Base-by-base conservation (phyloP, 768 basidiomycete genomes). In the Amanita fuliginea region DNA sequence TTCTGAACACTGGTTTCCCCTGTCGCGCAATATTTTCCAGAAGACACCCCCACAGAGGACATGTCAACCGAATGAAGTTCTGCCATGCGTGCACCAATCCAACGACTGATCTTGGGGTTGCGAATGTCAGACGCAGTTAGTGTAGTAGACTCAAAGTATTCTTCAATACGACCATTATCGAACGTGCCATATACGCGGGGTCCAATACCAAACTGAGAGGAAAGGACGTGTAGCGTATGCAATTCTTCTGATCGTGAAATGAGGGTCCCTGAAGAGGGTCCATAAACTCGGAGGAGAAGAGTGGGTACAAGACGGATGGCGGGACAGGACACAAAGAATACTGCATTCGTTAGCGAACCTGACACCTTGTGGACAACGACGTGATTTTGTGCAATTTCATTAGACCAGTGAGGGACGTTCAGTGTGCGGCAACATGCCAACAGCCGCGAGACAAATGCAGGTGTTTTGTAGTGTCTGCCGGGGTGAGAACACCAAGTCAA, bases 121-220 rank as follows among this genome's bases (percentile, higher is more conserved):
- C 90, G 77, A 54, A 99, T 72, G 60, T 96, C 90, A 36, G 74
- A 63, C 10, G 87, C 72, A 0, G 80, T 83, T 41, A 98, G 71
- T 2, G 92, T 84, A 30, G 80, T 74, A 13, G 91, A 91, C 53
- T 93, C 80, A 62, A 97, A 97, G 66, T 89, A 96, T 64, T 99
- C 86, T 67, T 98, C 96, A 40, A 98, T 70, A 19, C 96, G 83
- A 32, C 96, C 96, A 63, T 98, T 99, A 55, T 80, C 76, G 65
- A 98, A 98, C 1, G 94, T 97, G 40, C 96, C 96, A 61, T 88
- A 91, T 21, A 99, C 80, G 55, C 81, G 77, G 22, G 96, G 93
- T 10, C 93, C 95, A 44, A 99, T 86, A 56, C 76, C 76, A 66
- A 93, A 97, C 52, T 72, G 73, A 8, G 89, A 87, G 21, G 92